Evolutionary conservation across 106 monocot genomes (phyloP).

Genomic region (Dendrobium officinale): DNA sequence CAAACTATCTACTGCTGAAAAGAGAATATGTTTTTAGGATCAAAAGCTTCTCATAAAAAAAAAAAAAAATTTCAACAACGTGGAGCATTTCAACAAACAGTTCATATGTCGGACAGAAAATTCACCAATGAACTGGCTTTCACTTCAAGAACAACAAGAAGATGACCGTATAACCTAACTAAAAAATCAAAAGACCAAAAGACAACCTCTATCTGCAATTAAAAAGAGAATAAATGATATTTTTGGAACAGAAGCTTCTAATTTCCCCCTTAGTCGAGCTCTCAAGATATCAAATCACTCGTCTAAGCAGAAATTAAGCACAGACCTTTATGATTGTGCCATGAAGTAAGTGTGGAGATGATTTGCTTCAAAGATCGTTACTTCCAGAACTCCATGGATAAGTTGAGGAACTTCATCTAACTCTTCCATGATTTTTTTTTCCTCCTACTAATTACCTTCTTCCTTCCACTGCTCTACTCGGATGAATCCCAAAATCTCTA

Average conservation of each 20-base stretch:
- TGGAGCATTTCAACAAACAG: not conserved
- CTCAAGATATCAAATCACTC: no score
- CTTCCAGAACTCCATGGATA: conserved; percentile 48
- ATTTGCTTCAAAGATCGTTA: conserved; percentile 33
- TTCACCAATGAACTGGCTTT: not conserved
- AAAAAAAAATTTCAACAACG: no score
- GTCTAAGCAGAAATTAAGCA: not conserved
- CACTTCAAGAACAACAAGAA: no score
- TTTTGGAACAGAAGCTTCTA: no score
- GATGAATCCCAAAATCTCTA: not conserved
- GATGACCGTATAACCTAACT: no score
- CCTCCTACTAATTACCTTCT: not conserved
- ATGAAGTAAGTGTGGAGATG: conserved; percentile 34
- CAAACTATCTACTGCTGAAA: no score
- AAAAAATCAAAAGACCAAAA: no score
- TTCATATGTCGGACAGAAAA: not conserved
- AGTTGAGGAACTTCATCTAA: conserved; percentile 18
- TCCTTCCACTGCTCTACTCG: not conserved
- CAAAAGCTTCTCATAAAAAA: no score
- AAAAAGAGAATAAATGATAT: no score
- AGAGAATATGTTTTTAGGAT: no score
- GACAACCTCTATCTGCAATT: no score
- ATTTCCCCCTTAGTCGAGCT: no score
- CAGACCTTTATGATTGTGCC: conserved; percentile 29
- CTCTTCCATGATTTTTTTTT: conserved; percentile 16